A percentile compares a stretch with the other conserved stretches of the same genome.
Evolutionary conservation across 2,329 filamentous ascomycete species (phyloP).

Genomic region (Diaporthe amygdali): DNA sequence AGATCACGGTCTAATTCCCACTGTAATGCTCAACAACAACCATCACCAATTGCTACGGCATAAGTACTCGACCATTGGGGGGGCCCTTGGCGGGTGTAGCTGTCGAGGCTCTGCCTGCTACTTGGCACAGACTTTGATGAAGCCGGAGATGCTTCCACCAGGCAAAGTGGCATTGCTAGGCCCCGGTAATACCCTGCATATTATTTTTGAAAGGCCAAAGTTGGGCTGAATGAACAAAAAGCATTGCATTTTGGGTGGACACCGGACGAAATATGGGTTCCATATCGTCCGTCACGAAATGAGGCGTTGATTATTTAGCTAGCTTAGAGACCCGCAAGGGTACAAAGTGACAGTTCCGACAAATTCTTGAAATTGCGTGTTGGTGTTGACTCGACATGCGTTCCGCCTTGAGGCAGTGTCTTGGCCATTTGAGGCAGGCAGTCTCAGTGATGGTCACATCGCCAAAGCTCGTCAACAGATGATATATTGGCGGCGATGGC

Average conservation of each 20-base stretch:
- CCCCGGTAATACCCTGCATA: slow-evolving; percentile 20
- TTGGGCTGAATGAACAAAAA: slow-evolving; percentile 6
- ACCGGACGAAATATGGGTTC: slow-evolving; percentile 1
- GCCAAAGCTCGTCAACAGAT: not conserved
- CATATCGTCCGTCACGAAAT: slow-evolving; percentile 13
- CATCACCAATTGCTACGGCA: not conserved
- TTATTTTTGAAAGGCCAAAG: slow-evolving; percentile 3
- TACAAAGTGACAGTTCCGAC: not conserved
- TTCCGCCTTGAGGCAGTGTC: not conserved
- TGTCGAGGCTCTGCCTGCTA: not conserved
- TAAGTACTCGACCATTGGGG: not conserved
- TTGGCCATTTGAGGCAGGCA: not conserved
- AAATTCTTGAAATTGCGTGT: not conserved
- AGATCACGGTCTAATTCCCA: slow-evolving; percentile 75
- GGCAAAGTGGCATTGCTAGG: slow-evolving; percentile 9
- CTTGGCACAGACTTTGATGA: not conserved
- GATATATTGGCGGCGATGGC: not conserved
- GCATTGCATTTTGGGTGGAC: slow-evolving; percentile 9
- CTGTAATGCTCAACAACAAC: not conserved
- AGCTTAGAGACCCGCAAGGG: slow-evolving; percentile 13
- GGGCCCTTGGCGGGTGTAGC: not conserved
- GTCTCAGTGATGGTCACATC: not conserved
- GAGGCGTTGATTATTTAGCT: slow-evolving; percentile 11
- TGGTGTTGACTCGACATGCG: not conserved
- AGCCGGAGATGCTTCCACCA: not conserved